Percentiles rank a stretch among this genome's conserved stretches.
phyloP scores from a whole-genome alignment of 805 yeast genomes.

The Candida arabinofermentans region DNA sequence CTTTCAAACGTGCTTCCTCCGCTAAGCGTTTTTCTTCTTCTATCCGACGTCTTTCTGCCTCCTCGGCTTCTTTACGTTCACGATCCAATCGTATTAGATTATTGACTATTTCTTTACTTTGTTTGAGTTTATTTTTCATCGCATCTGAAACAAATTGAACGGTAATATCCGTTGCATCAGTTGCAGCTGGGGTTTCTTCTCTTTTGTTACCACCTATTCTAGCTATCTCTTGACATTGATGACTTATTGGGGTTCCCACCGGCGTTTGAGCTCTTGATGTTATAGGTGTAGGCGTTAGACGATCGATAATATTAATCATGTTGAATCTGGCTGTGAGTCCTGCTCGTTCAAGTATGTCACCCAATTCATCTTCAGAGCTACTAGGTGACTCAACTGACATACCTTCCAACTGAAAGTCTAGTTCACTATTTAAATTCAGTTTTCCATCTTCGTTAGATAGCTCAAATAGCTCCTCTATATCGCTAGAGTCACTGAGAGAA shows the following conservation, averaged over 20 bases:
- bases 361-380: background rate
- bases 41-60: constrained; percentile 3
- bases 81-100: constrained; percentile 3
- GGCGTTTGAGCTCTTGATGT: background rate
- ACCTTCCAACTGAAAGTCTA: too few species aligned
- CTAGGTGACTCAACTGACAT: background rate
- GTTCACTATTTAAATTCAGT: background rate
- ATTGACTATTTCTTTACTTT: constrained; percentile 5
- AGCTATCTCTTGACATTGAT: background rate
- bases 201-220: too few species aligned
- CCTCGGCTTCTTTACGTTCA: background rate
- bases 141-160: background rate
- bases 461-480: constrained; percentile 1
- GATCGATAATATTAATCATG: background rate
- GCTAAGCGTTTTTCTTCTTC: constrained; percentile 3
- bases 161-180: background rate
- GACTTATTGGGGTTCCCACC: background rate
- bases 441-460: background rate
- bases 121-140: constrained; percentile 2
- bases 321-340: constrained; percentile 1
- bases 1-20: constrained; percentile 8
- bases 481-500: constrained; percentile 20
- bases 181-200: too few species aligned
- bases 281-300: background rate
- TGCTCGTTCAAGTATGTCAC: background rate